phyloP scores from a whole-genome alignment of 352 stramenopile species.

The Pythium sp. region DNA sequence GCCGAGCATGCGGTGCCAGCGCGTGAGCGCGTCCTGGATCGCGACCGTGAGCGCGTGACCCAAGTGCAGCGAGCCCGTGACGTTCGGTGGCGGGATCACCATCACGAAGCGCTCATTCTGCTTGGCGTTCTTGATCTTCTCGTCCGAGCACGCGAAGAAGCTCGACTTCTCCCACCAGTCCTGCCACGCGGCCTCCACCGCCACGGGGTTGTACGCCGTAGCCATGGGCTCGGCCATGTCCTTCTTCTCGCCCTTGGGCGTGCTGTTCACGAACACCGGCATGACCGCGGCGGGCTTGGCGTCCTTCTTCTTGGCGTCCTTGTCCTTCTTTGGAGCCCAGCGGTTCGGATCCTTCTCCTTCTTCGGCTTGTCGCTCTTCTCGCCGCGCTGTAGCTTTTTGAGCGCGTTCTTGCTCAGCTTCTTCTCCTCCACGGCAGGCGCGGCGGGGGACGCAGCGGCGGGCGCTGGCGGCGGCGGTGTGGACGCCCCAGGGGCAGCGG shows the following conservation, averaged over 20 bases:
- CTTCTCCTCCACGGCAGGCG: conserved; percentile 26
- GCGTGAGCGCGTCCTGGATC: conserved; percentile 96
- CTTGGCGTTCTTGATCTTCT: conserved; percentile 71
- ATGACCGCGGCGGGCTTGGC: conserved; percentile 27
- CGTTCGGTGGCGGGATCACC: conserved; percentile 90
- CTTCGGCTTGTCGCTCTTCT: conserved; percentile 89
- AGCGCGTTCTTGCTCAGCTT: conserved; percentile 96
- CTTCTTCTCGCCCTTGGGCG: conserved; percentile 95
- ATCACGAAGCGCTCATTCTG: conserved; percentile 96
- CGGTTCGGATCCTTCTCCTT: conserved; percentile 96
- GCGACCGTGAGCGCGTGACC: conserved; percentile 98
- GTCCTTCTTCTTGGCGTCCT: conserved; percentile 83
- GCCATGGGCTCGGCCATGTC: conserved; percentile 90
- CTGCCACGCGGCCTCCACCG: conserved; percentile 98
- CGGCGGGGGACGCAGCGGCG: not conserved
- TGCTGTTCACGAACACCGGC: conserved; percentile 89
- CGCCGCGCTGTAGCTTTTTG: conserved; percentile 91
- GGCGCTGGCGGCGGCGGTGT: conserved; percentile 17
- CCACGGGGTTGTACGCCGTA: conserved; percentile 93
- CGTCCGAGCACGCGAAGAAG: conserved; percentile 94
- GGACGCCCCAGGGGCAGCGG: conserved; percentile 1
- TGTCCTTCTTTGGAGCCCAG: conserved; percentile 84
- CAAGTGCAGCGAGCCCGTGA: conserved; percentile 93
- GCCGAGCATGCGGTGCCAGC: conserved; percentile 98
- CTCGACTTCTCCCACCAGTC: conserved; percentile 97